Base-by-base conservation (phyloP, 2,329 filamentous ascomycete species). In the Cercospora berteroae region DNA sequence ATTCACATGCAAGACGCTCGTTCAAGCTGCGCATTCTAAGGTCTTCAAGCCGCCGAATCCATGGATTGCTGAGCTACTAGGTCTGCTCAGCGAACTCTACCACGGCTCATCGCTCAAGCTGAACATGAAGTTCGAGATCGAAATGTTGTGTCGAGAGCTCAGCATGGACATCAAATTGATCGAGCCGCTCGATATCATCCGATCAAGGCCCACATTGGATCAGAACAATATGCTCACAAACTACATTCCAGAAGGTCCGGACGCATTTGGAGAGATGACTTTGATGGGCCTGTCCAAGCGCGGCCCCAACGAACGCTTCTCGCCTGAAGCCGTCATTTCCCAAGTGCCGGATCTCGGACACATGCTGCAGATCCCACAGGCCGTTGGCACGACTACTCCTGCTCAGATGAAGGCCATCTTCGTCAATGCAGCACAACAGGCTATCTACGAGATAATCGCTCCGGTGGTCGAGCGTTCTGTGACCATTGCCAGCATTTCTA, bases 61-160 rank as follows among this genome's bases (percentile, higher is more conserved):
- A 1, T 99, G 95, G 95, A 80, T 97, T 55, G 96, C 97, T 91
- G 95, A 99, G 74, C 95, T 99, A 63, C 88, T 99, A 64, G 88
- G 92, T 70, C 84, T 98, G 7, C 85, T 99, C 39, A 92, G 97
- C 74, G 96, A 99, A 76, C 85, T 99, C 4, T 99, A 99, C 76
- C 90, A 97, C 75, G 91, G 91, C 74, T 93, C 92, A 13, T 94
- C 97, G 74, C 83, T 99, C 65, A 98, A 98, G 79, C 86, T 99
- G 42, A 98, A 98, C 73, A 89, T 97, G 61, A 99, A 98, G 75
- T 99, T 99, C 74, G 95, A 99, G 79, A 98, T 99, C 66, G 95
- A 99, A 79, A 94, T 99, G 27, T 85, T 99, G 25, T 99, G 94
- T 83, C 96, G 96, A 77, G 94, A 94, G 12, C 83, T 99, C 16